A percentile compares a stretch with the other conserved stretches of the same genome.
Evolutionary conservation across 2,329 filamentous ascomycete genomes (phyloP).

Genomic region (Massarina eburnea): DNA sequence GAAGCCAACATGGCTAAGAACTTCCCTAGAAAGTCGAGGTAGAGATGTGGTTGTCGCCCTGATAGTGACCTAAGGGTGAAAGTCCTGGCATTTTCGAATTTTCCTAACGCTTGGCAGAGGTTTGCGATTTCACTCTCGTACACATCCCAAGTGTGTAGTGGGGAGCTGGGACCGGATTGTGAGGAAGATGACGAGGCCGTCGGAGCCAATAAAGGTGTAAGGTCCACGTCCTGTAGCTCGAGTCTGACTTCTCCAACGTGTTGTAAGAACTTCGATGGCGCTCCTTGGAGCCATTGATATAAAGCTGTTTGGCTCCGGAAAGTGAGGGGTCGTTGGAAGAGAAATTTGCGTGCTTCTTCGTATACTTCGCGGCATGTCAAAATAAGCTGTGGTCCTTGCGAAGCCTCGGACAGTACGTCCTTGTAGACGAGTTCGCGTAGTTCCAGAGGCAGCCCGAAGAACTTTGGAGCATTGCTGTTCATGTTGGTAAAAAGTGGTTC

Average conservation of each 20-base stretch:
- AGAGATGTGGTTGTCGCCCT: conserved; percentile 26
- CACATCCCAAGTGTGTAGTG: conserved; percentile 25
- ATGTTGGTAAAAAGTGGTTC: neutral
- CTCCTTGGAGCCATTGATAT: conserved; percentile 23
- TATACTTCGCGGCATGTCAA: conserved; percentile 29
- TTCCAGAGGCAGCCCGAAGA: conserved; percentile 31
- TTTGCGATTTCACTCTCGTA: conserved; percentile 26
- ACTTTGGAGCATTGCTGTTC: neutral
- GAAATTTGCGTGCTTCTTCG: conserved; percentile 28
- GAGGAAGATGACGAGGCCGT: neutral
- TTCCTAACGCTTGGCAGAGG: conserved; percentile 15
- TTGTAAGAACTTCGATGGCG: conserved; percentile 15
- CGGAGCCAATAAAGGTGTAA: conserved; percentile 21
- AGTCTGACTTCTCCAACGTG: conserved; percentile 22
- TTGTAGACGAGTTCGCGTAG: conserved; percentile 34
- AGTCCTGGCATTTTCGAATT: conserved; percentile 20
- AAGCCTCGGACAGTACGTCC: conserved; percentile 20
- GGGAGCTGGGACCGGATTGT: neutral
- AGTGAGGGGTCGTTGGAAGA: conserved; percentile 31
- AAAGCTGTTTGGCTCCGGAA: conserved; percentile 26
- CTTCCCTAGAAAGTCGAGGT: conserved; percentile 23
- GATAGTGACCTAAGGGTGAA: conserved; percentile 21
- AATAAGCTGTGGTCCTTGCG: conserved; percentile 22
- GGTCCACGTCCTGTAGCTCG: conserved; percentile 32
- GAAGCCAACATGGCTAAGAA: conserved; percentile 17